Conservation (phyloP, 2,329 filamentous ascomycete species). For the Tolypocladium sp. region DNA sequence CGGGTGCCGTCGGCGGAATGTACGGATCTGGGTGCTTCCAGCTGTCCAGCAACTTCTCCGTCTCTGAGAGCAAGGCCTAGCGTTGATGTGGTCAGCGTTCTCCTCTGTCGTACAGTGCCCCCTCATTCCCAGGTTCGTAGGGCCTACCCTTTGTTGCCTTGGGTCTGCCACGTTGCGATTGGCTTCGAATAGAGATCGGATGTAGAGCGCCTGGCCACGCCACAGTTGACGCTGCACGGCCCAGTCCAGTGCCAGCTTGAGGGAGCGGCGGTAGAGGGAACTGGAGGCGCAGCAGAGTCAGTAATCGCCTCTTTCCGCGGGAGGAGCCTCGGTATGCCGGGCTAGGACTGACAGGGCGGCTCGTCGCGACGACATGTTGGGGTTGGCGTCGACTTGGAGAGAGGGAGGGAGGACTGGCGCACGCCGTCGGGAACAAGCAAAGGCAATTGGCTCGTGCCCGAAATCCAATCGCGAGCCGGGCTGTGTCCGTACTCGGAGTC, state of each 20-base stretch:
- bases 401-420: not conserved
- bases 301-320: not conserved
- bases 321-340: not conserved
- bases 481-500: not conserved
- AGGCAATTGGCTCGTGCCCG: not conserved
- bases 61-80: conserved; percentile 76
- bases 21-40: conserved; percentile 99
- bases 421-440: not conserved
- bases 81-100: not conserved
- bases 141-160: conserved; percentile 70
- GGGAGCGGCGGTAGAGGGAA: conserved; percentile 79
- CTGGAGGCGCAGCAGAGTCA: conserved; percentile 23
- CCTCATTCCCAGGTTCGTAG: not conserved
- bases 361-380: conserved; percentile 27
- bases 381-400: not conserved
- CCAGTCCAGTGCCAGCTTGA: conserved; percentile 95
- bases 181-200: conserved; percentile 88
- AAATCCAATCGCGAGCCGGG: not conserved
- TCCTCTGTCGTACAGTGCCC: not conserved
- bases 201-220: conserved; percentile 94
- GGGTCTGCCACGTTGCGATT: conserved; percentile 80
- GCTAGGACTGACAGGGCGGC: conserved; percentile 36
- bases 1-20: conserved; percentile 78
- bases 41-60: conserved; percentile 76
- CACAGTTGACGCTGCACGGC: conserved; percentile 85